These are phyloP conservation scores for Nakaseomyces kungkrabaensis DNA, from an alignment of 1,139 yeast genomes.

Conservation along the genomic window DNA sequence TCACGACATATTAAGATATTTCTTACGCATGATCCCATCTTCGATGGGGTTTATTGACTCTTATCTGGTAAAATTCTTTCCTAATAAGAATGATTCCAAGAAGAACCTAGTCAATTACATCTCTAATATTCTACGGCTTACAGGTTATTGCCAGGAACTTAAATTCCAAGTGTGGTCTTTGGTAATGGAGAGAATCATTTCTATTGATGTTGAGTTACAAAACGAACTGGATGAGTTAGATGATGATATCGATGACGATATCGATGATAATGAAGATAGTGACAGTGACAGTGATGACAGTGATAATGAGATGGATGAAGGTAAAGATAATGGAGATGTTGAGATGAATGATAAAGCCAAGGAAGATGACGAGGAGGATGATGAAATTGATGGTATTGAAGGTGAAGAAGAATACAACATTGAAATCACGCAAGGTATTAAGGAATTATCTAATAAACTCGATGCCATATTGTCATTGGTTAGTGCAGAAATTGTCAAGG, in stretches of 20 bases:
- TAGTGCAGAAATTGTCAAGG: constrained; percentile 40
- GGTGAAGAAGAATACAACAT: constrained; percentile 37
- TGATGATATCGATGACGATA: constrained; percentile 60
- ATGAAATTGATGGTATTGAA: constrained; percentile 28
- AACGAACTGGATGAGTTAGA: constrained; percentile 80
- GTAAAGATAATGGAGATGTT: constrained; percentile 18
- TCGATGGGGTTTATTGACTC: constrained; percentile 57
- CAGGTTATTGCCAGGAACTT: constrained; percentile 66
- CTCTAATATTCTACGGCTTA: constrained; percentile 47
- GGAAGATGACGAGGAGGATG: constrained; percentile 29
- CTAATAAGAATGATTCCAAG: constrained; percentile 64
- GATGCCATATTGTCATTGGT: constrained; percentile 56
- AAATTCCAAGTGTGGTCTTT: constrained; percentile 70
- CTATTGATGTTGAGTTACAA: constrained; percentile 88
- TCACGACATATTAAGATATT: constrained; percentile 55
- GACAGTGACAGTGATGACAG: constrained; percentile 31
- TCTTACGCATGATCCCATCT: constrained; percentile 71
- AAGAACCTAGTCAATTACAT: constrained; percentile 53
- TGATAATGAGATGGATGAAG: constrained; percentile 26
- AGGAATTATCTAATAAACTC: constrained; percentile 52
- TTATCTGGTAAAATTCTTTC: constrained; percentile 52
- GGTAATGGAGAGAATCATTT: constrained; percentile 68
- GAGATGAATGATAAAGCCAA: constrained; percentile 17
- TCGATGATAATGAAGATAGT: constrained; percentile 42
- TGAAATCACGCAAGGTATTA: constrained; percentile 44